Evolutionary conservation across 768 basidiomycete genomes (phyloP).

Genomic region (Tricholoma hemisulphureum): DNA sequence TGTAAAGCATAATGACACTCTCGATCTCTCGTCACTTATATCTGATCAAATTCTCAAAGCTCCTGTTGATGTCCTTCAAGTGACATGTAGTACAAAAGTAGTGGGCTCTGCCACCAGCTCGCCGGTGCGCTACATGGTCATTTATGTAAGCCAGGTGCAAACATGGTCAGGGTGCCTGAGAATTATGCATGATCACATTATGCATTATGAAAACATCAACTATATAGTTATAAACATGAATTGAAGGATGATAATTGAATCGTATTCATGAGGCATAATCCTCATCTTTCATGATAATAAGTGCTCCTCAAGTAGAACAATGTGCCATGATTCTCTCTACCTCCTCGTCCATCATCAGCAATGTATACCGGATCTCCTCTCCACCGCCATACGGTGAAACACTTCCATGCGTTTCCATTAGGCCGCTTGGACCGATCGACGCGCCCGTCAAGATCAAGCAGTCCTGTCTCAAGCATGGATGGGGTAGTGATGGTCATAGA

Average conservation of each 20-base stretch:
- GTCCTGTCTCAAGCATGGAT: slow-evolving; percentile 47
- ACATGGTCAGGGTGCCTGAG: too few relatives aligned
- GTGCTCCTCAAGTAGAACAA: slow-evolving; percentile 48
- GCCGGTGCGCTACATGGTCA: too few relatives aligned
- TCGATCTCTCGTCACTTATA: background rate
- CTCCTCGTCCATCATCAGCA: slow-evolving; percentile 33
- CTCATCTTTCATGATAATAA: slow-evolving; percentile 35
- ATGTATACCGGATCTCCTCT: slow-evolving; percentile 27
- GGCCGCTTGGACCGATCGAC: slow-evolving; percentile 41
- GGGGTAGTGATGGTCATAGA: slow-evolving; percentile 42
- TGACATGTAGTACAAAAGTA: background rate
- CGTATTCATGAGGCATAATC: background rate
- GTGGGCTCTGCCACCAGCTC: too few relatives aligned
- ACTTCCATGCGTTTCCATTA: slow-evolving; percentile 59
- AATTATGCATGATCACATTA: too few relatives aligned
- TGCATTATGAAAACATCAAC: too few relatives aligned
- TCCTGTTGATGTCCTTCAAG: background rate
- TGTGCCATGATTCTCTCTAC: slow-evolving; percentile 46
- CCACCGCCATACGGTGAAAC: slow-evolving; percentile 55
- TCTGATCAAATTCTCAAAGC: background rate
- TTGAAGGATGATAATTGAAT: too few relatives aligned
- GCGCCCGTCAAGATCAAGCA: slow-evolving; percentile 53
- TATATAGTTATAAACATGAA: too few relatives aligned
- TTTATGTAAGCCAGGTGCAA: too few relatives aligned
- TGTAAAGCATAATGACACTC: background rate